These are phyloP conservation scores for Physocladia obscura DNA, from an alignment of 192 early-diverging fungal species.

Conservation along the genomic window DNA sequence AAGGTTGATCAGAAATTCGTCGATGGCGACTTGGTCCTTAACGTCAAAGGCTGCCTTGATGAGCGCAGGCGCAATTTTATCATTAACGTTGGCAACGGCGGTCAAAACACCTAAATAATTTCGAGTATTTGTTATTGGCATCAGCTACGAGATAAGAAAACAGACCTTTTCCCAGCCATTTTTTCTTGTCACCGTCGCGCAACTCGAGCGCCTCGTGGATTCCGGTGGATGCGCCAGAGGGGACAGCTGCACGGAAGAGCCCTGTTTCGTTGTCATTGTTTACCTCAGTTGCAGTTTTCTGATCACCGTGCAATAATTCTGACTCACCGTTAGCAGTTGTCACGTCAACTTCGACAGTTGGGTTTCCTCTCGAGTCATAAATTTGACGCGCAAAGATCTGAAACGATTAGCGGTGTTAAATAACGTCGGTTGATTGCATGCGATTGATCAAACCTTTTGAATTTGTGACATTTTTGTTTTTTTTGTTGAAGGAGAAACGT, in stretches of 20 bases:
- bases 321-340: constrained; percentile 82
- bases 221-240: constrained; percentile 97
- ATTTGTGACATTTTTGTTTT: too few species aligned
- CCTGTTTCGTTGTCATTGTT: constrained; percentile 41
- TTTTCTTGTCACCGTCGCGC: constrained; percentile 80
- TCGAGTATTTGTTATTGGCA: constrained; percentile 1
- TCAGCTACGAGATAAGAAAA: background rate
- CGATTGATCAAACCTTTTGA: too few species aligned
- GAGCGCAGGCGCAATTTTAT: constrained; percentile 80
- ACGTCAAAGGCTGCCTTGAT: constrained; percentile 76
- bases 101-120: constrained; percentile 74
- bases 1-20: constrained; percentile 86
- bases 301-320: too few species aligned
- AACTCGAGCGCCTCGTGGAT: constrained; percentile 99
- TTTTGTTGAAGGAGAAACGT: too few species aligned
- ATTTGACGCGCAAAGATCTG: constrained; percentile 89
- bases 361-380: constrained; percentile 98
- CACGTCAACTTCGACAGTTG: constrained; percentile 97
- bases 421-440: too few species aligned
- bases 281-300: background rate
- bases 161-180: constrained; percentile 94
- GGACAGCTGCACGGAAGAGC: constrained; percentile 94
- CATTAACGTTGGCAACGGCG: constrained; percentile 91
- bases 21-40: constrained; percentile 82
- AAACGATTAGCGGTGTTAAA: too few species aligned